These are phyloP conservation scores for Cyclotella choctawhatcheeana DNA, from an alignment of 108 stramenopile species.

Conservation along the genomic window DNA sequence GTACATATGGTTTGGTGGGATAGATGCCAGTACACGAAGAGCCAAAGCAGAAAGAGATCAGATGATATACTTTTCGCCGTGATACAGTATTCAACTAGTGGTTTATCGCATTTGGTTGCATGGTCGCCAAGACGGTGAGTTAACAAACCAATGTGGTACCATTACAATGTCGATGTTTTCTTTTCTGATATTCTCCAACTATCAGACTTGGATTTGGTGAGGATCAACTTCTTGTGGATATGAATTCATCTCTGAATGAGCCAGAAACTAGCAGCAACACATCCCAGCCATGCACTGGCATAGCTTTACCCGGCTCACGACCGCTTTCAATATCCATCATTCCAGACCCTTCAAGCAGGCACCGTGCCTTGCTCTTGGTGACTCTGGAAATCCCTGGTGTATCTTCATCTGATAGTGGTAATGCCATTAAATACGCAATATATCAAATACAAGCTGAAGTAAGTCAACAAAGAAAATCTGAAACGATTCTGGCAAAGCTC, in stretches of 20 bases:
- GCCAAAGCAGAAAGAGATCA: not conserved
- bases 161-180: not conserved
- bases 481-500: conserved; percentile 25
- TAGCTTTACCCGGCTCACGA: conserved; percentile 31
- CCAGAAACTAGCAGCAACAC: no score
- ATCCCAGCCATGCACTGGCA: conserved; percentile 9
- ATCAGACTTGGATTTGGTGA: conserved; percentile 42
- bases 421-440: conserved; percentile 30
- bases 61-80: conserved; percentile 46
- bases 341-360: conserved; percentile 21
- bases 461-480: conserved; percentile 3
- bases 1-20: conserved; percentile 46
- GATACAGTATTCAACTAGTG: conserved; percentile 33
- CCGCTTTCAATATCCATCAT: conserved; percentile 37
- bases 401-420: not conserved
- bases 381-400: conserved; percentile 13
- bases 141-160: no score
- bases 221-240: conserved; percentile 32
- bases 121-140: conserved; percentile 42
- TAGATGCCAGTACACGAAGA: not conserved
- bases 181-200: not conserved
- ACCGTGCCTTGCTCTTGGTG: conserved; percentile 38
- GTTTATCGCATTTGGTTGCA: conserved; percentile 23
- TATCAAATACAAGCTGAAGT: conserved; percentile 34
- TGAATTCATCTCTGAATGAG: conserved; percentile 1